Evolutionary conservation across 257 asterid species (phyloP).

Genomic region (Solanum chmielewskii): DNA sequence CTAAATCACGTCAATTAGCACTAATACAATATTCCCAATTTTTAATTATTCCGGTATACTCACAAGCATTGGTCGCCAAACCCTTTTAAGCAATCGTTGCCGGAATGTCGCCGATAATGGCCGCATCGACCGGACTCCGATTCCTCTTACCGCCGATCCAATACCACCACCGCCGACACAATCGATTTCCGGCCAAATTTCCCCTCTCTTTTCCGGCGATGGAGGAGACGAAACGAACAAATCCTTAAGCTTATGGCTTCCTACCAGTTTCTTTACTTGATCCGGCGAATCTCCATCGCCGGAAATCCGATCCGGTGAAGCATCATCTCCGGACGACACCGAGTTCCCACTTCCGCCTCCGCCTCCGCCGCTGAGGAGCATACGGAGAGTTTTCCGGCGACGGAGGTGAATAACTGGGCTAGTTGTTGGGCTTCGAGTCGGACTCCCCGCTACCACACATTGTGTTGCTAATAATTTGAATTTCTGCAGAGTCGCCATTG

Average conservation of each 20-base stretch:
- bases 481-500: constrained; percentile 76
- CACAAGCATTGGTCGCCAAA: constrained; percentile 57
- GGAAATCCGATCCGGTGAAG: constrained; percentile 22
- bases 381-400: constrained; percentile 70
- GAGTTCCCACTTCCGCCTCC: neutral
- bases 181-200: constrained; percentile 9
- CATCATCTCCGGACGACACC: constrained; percentile 10
- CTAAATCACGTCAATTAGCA: neutral
- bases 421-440: constrained; percentile 71
- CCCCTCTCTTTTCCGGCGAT: constrained; percentile 39
- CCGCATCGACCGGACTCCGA: constrained; percentile 22
- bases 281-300: constrained; percentile 14
- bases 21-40: neutral
- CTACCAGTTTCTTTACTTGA: constrained; percentile 16
- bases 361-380: constrained; percentile 42
- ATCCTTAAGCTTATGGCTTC: constrained; percentile 45
- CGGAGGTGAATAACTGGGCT: constrained; percentile 91
- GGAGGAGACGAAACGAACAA: constrained; percentile 20
- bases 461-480: constrained; percentile 73
- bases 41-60: constrained; percentile 39
- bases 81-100: constrained; percentile 46
- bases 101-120: constrained; percentile 47
- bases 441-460: constrained; percentile 74
- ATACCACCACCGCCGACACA: constrained; percentile 13
- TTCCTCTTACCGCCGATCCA: neutral